A percentile compares a stretch with the other conserved stretches of the same genome.
Conservation (phyloP, 768 basidiomycete genomes). For the Lentinula sp. region DNA sequence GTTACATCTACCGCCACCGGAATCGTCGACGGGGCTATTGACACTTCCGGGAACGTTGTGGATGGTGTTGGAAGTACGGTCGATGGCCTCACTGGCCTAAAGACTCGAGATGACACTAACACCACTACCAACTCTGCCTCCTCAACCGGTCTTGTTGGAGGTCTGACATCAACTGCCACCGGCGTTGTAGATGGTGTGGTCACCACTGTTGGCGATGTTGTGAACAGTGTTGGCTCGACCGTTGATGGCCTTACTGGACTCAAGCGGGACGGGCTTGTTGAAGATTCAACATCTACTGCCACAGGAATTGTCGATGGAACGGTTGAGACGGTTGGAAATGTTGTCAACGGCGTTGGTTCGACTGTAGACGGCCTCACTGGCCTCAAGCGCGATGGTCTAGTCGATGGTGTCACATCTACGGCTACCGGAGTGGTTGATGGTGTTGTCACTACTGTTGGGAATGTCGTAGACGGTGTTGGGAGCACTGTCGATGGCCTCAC, state of each 20-base stretch:
- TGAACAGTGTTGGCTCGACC: background rate
- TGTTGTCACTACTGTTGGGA: background rate
- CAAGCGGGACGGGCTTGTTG: background rate
- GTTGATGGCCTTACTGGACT: conserved; percentile 1
- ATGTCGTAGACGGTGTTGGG: background rate
- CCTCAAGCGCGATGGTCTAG: background rate
- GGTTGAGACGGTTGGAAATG: background rate
- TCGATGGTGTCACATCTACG: background rate
- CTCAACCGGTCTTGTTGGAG: background rate
- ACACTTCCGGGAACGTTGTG: background rate
- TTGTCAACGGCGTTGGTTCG: background rate
- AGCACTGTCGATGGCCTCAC: background rate
- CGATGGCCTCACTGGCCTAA: background rate
- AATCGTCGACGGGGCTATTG: background rate
- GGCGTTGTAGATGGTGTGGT: background rate
- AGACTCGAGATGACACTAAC: background rate
- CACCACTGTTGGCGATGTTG: background rate
- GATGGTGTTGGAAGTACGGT: background rate
- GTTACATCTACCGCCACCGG: background rate
- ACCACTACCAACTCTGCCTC: background rate
- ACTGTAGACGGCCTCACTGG: background rate
- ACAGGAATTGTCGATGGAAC: background rate
- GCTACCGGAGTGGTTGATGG: background rate
- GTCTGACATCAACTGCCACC: background rate
- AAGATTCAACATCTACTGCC: background rate